phyloP scores from a whole-genome alignment of 2,329 filamentous ascomycete genomes.

The Aquanectria penicillioides region DNA sequence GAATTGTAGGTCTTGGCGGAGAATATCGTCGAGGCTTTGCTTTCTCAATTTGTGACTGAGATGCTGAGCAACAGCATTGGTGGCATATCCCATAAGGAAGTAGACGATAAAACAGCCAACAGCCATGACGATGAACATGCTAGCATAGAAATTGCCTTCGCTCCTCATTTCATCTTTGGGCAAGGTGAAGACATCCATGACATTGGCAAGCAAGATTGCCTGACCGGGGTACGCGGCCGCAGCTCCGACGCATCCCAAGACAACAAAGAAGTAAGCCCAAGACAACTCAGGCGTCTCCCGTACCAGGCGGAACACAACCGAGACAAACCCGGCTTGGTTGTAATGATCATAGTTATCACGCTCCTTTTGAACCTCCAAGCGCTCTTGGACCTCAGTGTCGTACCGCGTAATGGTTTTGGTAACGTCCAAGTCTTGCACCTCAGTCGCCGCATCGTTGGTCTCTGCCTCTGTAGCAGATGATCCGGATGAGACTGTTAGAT shows the following conservation, averaged over 20 bases:
- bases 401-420: conserved; percentile 46
- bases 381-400: conserved; percentile 41
- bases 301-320: conserved; percentile 47
- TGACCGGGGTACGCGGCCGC: conserved; percentile 55
- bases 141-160: conserved; percentile 61
- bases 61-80: conserved; percentile 46
- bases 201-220: conserved; percentile 53
- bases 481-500: conserved; percentile 43
- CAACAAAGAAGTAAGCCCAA: conserved; percentile 48
- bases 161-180: conserved; percentile 45
- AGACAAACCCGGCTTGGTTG: conserved; percentile 44
- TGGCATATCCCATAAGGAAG: conserved; percentile 48
- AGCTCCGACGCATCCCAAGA: conserved; percentile 43
- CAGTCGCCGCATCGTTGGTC: conserved; percentile 33
- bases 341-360: conserved; percentile 50
- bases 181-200: conserved; percentile 54
- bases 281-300: conserved; percentile 50
- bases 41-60: conserved; percentile 39
- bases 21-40: conserved; percentile 43
- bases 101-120: conserved; percentile 57
- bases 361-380: conserved; percentile 47
- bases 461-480: conserved; percentile 35
- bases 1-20: conserved; percentile 54
- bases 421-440: conserved; percentile 26
- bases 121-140: conserved; percentile 65